Evolutionary conservation across 345 rosid species (phyloP).

Genomic region (Noccaea caerulescens): DNA sequence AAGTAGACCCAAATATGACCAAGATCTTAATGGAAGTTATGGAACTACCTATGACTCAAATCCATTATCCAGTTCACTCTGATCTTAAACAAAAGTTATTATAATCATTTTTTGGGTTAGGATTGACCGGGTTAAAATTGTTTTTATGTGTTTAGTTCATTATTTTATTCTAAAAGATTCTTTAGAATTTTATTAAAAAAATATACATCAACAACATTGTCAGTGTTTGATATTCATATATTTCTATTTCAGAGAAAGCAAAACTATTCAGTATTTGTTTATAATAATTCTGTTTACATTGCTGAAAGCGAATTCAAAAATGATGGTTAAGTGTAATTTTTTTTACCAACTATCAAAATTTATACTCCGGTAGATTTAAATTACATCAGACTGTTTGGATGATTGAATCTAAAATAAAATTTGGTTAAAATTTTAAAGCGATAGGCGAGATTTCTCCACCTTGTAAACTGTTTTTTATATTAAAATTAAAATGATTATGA

Average conservation of each 20-base stretch:
- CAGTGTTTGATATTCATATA: too few relatives aligned
- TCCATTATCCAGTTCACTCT: not conserved
- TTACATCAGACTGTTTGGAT: too few relatives aligned
- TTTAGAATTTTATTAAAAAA: too few relatives aligned
- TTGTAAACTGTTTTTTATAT: not conserved
- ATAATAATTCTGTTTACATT: not conserved
- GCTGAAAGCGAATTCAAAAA: not conserved
- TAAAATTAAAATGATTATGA: not conserved
- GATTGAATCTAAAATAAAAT: too few relatives aligned
- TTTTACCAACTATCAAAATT: too few relatives aligned
- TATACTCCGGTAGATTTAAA: too few relatives aligned
- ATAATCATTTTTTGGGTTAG: not conserved
- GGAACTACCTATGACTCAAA: not conserved
- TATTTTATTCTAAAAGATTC: not conserved
- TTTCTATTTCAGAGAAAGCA: too few relatives aligned
- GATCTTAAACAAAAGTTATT: not conserved
- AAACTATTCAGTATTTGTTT: too few relatives aligned
- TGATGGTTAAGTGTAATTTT: not conserved
- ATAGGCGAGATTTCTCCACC: not conserved
- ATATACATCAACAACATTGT: too few relatives aligned
- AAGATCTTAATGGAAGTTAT: not conserved
- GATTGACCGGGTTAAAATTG: not conserved
- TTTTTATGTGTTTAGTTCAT: not conserved
- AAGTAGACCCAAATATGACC: not conserved
- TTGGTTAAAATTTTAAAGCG: not conserved